phyloP scores from a whole-genome alignment of 2,329 filamentous ascomycete genomes.

The Aspergillus hiratsukae region DNA sequence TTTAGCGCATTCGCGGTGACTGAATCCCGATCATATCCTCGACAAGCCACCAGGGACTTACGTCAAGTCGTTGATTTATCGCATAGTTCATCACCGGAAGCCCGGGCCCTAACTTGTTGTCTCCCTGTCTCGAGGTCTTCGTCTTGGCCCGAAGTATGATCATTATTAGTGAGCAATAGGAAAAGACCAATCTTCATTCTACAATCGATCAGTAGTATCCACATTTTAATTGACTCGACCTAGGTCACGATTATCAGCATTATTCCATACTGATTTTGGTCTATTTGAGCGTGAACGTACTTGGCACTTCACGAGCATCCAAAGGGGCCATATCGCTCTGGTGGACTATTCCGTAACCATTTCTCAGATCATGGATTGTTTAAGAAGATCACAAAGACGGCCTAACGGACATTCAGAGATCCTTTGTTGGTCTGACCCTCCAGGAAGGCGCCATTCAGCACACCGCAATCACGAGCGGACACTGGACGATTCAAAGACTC shows the following conservation, averaged over 20 bases:
- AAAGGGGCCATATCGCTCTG: no score
- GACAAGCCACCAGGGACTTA: background rate
- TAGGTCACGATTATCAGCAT: background rate
- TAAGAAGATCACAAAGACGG: background rate
- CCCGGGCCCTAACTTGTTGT: background rate
- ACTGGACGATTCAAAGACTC: background rate
- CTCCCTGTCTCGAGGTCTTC: no score
- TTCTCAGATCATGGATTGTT: background rate
- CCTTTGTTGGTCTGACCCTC: background rate
- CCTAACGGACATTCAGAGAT: no score
- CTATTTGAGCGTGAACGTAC: background rate
- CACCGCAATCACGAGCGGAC: no score
- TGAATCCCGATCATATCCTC: background rate
- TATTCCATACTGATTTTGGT: background rate
- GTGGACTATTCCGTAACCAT: background rate
- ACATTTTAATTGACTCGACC: background rate
- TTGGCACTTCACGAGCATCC: background rate
- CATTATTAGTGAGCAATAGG: background rate
- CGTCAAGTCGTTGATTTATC: background rate
- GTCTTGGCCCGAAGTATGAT: background rate
- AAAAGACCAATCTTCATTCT: background rate
- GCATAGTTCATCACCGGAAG: background rate
- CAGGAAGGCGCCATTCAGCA: no score
- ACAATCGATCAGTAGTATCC: background rate
- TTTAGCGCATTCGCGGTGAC: background rate